phyloP scores from a whole-genome alignment of 2,329 filamentous ascomycete species.

The Setomelanomma holmii region DNA sequence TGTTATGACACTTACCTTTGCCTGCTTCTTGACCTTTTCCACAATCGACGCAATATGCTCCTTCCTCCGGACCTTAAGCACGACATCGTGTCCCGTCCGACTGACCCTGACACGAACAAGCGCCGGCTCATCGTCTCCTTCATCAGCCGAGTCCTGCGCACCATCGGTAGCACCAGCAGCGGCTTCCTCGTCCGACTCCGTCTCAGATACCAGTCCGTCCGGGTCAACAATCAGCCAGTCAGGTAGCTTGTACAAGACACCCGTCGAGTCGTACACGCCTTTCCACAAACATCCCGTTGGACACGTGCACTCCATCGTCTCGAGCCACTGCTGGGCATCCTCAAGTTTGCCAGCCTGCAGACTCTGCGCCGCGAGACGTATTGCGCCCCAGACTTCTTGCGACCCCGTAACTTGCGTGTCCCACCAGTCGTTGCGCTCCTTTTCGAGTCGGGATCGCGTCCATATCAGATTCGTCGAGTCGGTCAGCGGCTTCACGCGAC shows the following conservation, averaged over 20 bases:
- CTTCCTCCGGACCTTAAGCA: conserved; percentile 43
- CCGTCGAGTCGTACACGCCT: conserved; percentile 54
- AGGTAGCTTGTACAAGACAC: conserved; percentile 53
- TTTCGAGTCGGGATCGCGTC: conserved; percentile 70
- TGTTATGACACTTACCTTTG: conserved; percentile 60
- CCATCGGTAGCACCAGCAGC: not conserved
- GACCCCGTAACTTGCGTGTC: conserved; percentile 84
- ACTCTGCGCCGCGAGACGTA: conserved; percentile 71
- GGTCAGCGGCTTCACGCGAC: conserved; percentile 28
- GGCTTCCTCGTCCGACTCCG: conserved; percentile 20
- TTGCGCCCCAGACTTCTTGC: conserved; percentile 79
- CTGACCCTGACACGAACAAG: conserved; percentile 48
- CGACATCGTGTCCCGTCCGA: conserved; percentile 47
- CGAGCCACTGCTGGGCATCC: conserved; percentile 77
- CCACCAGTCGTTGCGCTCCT: conserved; percentile 83
- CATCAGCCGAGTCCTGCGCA: conserved; percentile 32
- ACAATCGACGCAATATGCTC: conserved; percentile 70
- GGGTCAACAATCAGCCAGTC: conserved; percentile 56
- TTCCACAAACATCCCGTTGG: conserved; percentile 51
- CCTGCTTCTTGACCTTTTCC: conserved; percentile 68
- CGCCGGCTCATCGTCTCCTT: conserved; percentile 29
- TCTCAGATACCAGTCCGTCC: conserved; percentile 45
- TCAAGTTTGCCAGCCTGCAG: conserved; percentile 62
- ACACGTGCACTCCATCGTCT: conserved; percentile 69
- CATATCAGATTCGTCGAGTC: conserved; percentile 29